Conservation (phyloP, 257 asterid genomes). For the Petunia secreta region DNA sequence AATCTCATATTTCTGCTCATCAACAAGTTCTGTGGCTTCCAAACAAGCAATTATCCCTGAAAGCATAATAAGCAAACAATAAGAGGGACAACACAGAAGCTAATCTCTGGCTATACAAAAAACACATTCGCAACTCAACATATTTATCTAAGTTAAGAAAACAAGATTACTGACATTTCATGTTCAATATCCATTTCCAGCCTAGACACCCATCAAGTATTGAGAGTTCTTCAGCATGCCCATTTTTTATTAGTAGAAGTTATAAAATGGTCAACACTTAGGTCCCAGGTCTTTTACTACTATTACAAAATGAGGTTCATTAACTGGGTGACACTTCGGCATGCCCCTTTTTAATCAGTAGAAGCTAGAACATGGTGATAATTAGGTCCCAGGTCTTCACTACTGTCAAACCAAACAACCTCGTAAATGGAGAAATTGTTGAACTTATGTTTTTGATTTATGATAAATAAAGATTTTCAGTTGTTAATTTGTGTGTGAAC, state of each 20-base stretch:
- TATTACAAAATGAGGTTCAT: too few relatives aligned
- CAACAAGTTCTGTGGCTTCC: conserved; percentile 59
- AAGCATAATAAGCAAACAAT: conserved; percentile 10
- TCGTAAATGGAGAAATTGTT: conserved; percentile 50
- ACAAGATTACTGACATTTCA: conserved; percentile 59
- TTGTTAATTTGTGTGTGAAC: too few relatives aligned
- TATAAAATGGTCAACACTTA: conserved; percentile 77
- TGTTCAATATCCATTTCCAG: conserved; percentile 91
- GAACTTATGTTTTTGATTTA: too few relatives aligned
- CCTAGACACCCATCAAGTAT: conserved; percentile 89
- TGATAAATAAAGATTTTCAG: too few relatives aligned
- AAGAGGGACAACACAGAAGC: conserved; percentile 16
- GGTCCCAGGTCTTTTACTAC: conserved; percentile 46
- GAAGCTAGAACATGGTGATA: too few relatives aligned
- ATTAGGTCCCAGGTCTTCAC: conserved; percentile 45
- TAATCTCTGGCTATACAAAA: neutral
- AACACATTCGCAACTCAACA: neutral
- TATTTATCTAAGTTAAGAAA: neutral
- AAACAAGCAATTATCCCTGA: conserved; percentile 87
- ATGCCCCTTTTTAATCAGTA: too few relatives aligned
- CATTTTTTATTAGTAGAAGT: conserved; percentile 81
- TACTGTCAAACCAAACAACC: conserved; percentile 50
- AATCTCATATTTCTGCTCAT: conserved; percentile 76
- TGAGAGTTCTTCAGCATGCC: conserved; percentile 86
- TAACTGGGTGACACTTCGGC: too few relatives aligned